A percentile compares a stretch with the other conserved stretches of the same genome.
Evolutionary conservation across 2,329 filamentous ascomycete genomes (phyloP).

Genomic region (Lasiodiplodia citricola): DNA sequence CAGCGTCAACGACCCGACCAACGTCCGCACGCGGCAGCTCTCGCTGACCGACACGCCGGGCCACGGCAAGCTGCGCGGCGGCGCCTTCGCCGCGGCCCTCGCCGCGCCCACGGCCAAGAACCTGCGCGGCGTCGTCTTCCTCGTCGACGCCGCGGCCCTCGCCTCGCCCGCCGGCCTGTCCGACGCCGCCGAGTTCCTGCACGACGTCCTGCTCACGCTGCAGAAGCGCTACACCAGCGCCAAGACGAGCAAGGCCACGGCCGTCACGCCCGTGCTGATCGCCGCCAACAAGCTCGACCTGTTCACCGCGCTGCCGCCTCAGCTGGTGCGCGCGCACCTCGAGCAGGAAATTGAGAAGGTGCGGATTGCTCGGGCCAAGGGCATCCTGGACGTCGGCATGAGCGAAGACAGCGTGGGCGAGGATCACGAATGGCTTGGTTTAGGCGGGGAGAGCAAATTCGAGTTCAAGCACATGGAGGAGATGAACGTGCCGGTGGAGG

Average conservation of each 20-base stretch:
- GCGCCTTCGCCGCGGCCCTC: slow-evolving; percentile 61
- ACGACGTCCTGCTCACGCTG: slow-evolving; percentile 83
- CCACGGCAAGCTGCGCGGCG: slow-evolving; percentile 82
- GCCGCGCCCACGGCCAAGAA: slow-evolving; percentile 44
- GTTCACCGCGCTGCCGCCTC: slow-evolving; percentile 86
- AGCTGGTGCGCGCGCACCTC: slow-evolving; percentile 73
- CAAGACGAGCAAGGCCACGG: slow-evolving; percentile 62
- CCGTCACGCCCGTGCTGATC: slow-evolving; percentile 75
- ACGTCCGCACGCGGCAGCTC: slow-evolving; percentile 65
- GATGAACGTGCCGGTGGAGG: slow-evolving; percentile 77
- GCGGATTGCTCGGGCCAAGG: slow-evolving; percentile 74
- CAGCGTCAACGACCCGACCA: slow-evolving; percentile 67
- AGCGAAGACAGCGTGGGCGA: slow-evolving; percentile 64
- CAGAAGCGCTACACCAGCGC: slow-evolving; percentile 71
- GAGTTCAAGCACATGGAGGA: slow-evolving; percentile 82
- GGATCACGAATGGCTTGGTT: slow-evolving; percentile 73
- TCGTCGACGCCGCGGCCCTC: slow-evolving; percentile 76
- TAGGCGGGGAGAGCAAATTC: slow-evolving; percentile 78
- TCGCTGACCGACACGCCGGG: slow-evolving; percentile 88
- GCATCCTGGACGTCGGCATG: slow-evolving; percentile 81
- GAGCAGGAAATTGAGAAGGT: slow-evolving; percentile 84
- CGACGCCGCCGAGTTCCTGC: slow-evolving; percentile 81
- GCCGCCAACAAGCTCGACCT: slow-evolving; percentile 96
- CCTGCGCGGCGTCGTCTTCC: slow-evolving; percentile 78
- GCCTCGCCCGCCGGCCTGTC: slow-evolving; percentile 58